phyloP scores from a whole-genome alignment of 2,329 filamentous ascomycete species.

The Alternaria sp. region DNA sequence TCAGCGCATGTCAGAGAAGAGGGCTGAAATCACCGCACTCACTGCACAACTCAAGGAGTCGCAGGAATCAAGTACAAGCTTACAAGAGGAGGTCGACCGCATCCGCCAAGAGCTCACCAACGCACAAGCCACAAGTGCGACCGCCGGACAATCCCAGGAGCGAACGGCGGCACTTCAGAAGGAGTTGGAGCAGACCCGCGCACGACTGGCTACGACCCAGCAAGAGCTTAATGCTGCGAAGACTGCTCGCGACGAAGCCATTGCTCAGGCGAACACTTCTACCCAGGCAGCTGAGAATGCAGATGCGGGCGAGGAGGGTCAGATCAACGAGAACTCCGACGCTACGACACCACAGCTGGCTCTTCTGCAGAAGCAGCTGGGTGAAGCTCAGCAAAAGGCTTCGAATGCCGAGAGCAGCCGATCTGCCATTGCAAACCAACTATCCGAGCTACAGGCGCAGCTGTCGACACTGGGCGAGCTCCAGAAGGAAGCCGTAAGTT shows the following conservation, averaged over 20 bases:
- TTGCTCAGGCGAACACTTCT: constrained; percentile 54
- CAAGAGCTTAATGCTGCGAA: constrained; percentile 64
- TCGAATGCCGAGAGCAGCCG: constrained; percentile 45
- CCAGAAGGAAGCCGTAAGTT: constrained; percentile 63
- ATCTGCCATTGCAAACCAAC: constrained; percentile 46
- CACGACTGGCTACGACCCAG: constrained; percentile 29
- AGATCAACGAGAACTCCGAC: constrained; percentile 47
- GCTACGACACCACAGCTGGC: constrained; percentile 40
- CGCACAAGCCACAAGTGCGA: constrained; percentile 15
- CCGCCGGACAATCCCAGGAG: constrained; percentile 39
- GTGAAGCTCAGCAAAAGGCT: constrained; percentile 37
- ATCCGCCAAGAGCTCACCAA: constrained; percentile 48
- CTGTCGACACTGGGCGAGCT: constrained; percentile 64
- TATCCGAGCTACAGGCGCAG: constrained; percentile 45
- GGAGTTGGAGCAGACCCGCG: constrained; percentile 27
- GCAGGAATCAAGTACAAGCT: constrained; percentile 25
- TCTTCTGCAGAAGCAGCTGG: constrained; percentile 45
- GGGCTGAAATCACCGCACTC: constrained; percentile 55
- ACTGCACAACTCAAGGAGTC: constrained; percentile 70
- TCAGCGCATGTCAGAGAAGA: constrained; percentile 48
- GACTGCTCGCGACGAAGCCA: constrained; percentile 68
- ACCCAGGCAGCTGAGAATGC: constrained; percentile 45
- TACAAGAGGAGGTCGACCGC: constrained; percentile 66
- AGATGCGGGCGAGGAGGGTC: constrained; percentile 55
- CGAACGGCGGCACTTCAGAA: constrained; percentile 67